Evolutionary conservation across 2,329 filamentous ascomycete species (phyloP).

Genomic region (Metarhizium sp.): DNA sequence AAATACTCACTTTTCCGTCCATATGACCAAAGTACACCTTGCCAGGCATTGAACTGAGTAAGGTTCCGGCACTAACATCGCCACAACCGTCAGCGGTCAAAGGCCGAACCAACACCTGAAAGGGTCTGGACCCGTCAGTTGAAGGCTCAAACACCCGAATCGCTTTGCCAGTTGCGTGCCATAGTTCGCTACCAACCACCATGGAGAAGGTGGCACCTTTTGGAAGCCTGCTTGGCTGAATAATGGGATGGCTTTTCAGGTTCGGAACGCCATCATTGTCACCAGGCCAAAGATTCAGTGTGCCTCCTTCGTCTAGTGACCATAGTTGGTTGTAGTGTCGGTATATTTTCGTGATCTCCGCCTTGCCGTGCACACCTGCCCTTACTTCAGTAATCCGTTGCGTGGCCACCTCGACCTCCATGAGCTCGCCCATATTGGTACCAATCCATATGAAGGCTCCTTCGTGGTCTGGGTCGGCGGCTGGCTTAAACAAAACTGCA

Average conservation of each 20-base stretch:
- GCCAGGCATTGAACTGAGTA: conserved; percentile 63
- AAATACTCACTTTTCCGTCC: conserved; percentile 93
- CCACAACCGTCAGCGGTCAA: conserved; percentile 64
- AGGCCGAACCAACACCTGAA: conserved; percentile 66
- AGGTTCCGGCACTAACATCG: conserved; percentile 78
- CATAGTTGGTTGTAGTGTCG: conserved; percentile 84
- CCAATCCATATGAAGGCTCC: conserved; percentile 82
- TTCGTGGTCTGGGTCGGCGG: conserved; percentile 66
- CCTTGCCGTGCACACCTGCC: conserved; percentile 62
- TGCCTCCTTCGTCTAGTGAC: conserved; percentile 86
- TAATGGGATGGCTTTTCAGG: conserved; percentile 57
- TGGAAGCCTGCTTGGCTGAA: conserved; percentile 65
- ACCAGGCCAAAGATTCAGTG: conserved; percentile 78
- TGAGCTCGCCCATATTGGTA: conserved; percentile 76
- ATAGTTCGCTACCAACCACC: conserved; percentile 74
- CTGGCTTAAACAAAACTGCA: conserved; percentile 78
- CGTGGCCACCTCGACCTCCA: conserved; percentile 75
- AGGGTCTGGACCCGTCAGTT: conserved; percentile 55
- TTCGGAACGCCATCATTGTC: conserved; percentile 64
- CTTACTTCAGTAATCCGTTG: conserved; percentile 63
- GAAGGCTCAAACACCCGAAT: conserved; percentile 76
- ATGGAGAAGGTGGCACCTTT: conserved; percentile 83
- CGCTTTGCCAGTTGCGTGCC: conserved; percentile 82
- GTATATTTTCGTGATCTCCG: conserved; percentile 76
- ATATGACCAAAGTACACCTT: conserved; percentile 84